Evolutionary conservation across 352 stramenopile species (phyloP), one percentile per base, ranked within the genome.

Genomic region (Phytophthora sansomeana): DNA sequence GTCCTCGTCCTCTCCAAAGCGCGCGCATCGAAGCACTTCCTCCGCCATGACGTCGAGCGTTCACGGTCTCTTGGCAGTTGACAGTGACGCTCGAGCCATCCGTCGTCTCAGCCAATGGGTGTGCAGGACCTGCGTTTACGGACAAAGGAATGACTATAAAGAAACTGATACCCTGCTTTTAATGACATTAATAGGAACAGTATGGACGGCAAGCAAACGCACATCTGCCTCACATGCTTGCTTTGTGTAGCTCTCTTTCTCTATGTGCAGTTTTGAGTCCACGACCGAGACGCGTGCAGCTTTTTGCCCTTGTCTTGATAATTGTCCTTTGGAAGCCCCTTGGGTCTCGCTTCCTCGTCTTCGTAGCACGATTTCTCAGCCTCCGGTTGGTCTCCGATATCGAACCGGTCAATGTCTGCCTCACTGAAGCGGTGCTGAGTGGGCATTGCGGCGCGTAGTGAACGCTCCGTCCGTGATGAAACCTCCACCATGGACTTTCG

Each of bases 1-100:
- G 48, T 91, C 71, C 36, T 92, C 71, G 7, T 73, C 66, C 48
- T 96, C 85, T 48, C 88, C 88, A 50, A 82, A 87, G 54, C 88
- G 88, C 51, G 88, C 88, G 51, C 84, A 88, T 58, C 77, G 74
- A 14, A 96, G 70, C 52, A 83, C 70, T 64, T 87, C 77, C 35
- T 89, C 80, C 9, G 74, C 74, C 74, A 75, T 82, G 17, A 43
- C 47, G 10, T 36, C 24, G 43, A 50, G 24, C 14, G 58, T 36
- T 21, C n/a, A n/a, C n/a, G n/a, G n/a, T n/a, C n/a, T 43, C 16
- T 17, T 38, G 26, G 10, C 19, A 33, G 47, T 54, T 24, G 16
- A 11, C 6, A 36, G 42, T 58, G 28, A 41, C 35, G 29, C 19
- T 44, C 26, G 17, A 70, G 42, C 60, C 60, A 68, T 59, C 59